Evolutionary conservation across 2,329 filamentous ascomycete genomes (phyloP).

Genomic region (Diaporthe sp.): DNA sequence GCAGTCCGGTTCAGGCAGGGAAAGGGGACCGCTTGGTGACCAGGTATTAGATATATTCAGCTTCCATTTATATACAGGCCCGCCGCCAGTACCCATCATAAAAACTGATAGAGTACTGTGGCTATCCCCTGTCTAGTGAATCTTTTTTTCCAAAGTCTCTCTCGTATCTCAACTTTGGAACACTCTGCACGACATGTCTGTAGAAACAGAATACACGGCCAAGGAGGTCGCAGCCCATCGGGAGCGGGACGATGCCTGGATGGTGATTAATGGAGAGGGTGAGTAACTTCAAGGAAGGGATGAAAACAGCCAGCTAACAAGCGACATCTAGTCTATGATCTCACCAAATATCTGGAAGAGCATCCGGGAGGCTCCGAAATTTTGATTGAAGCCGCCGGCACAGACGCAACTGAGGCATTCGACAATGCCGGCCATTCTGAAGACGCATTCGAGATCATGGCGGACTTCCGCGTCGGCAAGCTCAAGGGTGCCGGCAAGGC

Average conservation of each 20-base stretch:
- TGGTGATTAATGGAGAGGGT: slow-evolving; percentile 70
- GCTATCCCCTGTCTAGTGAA: not conserved
- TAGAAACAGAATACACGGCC: slow-evolving; percentile 48
- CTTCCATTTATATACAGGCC: slow-evolving; percentile 32
- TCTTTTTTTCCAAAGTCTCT: not conserved
- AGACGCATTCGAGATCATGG: slow-evolving; percentile 61
- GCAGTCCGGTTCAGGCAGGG: slow-evolving; percentile 1
- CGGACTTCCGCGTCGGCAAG: slow-evolving; percentile 54
- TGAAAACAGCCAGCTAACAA: not conserved
- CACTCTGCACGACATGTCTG: slow-evolving; percentile 4
- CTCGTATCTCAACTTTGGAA: not conserved
- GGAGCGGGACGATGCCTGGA: slow-evolving; percentile 63
- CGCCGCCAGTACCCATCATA: slow-evolving; percentile 15
- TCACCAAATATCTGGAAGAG: slow-evolving; percentile 70
- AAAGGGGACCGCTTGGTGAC: slow-evolving; percentile 6
- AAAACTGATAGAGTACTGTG: not conserved
- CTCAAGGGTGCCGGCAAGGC: slow-evolving; percentile 50
- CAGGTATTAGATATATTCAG: not conserved
- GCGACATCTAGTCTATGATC: slow-evolving; percentile 65
- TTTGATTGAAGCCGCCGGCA: slow-evolving; percentile 81
- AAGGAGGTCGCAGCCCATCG: slow-evolving; percentile 66
- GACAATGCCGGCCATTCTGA: slow-evolving; percentile 89
- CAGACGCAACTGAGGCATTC: slow-evolving; percentile 84
- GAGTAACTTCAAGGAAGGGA: slow-evolving; percentile 25
- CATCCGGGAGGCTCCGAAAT: slow-evolving; percentile 84